phyloP scores from a whole-genome alignment of 2,329 filamentous ascomycete species.

The Apiospora sp. region DNA sequence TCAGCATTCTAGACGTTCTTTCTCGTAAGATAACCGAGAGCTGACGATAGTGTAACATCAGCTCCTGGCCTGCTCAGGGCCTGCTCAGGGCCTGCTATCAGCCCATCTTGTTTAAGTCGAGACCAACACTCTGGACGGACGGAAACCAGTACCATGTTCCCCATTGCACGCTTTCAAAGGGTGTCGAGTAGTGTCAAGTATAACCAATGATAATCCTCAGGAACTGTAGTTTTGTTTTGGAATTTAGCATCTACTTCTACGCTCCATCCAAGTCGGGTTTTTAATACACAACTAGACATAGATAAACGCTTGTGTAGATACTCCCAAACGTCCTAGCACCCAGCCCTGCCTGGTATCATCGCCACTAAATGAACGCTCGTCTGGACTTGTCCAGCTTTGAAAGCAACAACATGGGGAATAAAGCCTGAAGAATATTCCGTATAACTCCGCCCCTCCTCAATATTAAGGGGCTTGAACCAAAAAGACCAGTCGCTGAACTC shows the following conservation, averaged over 20 bases:
- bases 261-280: background rate
- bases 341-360: background rate
- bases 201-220: background rate
- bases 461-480: conserved; percentile 12
- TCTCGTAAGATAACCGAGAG: background rate
- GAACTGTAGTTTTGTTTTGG: background rate
- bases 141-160: background rate
- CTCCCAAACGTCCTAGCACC: background rate
- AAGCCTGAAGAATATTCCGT: conserved; percentile 13
- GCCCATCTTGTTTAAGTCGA: background rate
- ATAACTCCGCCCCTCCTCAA: conserved; percentile 18
- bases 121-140: background rate
- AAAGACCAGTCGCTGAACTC: conserved; percentile 27
- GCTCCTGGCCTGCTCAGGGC: background rate
- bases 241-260: background rate
- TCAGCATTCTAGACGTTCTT: background rate
- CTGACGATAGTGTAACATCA: background rate
- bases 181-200: no score
- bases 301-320: background rate
- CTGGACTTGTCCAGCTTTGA: conserved; percentile 13
- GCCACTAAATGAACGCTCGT: conserved; percentile 14
- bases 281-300: background rate
- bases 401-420: conserved; percentile 21
- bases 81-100: background rate
- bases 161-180: background rate